Evolutionary conservation across 2,329 filamentous ascomycete species (phyloP), one percentile per base, ranked within the genome.

Genomic region (Xylariaceae sp.): DNA sequence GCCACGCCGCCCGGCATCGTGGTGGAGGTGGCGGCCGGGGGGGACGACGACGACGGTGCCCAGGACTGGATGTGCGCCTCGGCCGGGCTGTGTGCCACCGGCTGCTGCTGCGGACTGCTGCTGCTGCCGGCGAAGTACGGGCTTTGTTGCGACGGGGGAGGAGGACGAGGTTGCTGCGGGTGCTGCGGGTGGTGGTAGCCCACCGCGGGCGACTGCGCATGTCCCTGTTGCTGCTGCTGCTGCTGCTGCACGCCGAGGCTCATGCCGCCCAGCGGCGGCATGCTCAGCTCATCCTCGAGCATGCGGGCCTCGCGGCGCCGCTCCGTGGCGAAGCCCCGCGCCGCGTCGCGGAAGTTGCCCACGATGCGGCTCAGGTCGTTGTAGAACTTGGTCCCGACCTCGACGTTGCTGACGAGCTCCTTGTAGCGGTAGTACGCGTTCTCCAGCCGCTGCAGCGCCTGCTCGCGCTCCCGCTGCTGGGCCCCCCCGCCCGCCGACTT

Each of bases 401-500:
- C 90, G 3, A 95, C 70, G 53, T 96, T 94, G 44, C 77, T 85
- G 37, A 94, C 78, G 36, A 96, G 86, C 57, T 98, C 90, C 61
- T 94, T 94, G 66, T 96, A 96, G 61, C 90, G 93, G 59, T 88
- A 79, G 56, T 94, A 96, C 1, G 87, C 90, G 43, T 84, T 88
- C 57, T 96, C 90, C 8, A 98, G 67, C 41, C 75, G 78, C 59
- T 98, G 92, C 31, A 98, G 63, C 0, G 87, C 88, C 46, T 83
- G 75, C 56, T 96, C 90, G 11, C 92, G 77, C 52, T 94, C 88
- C 39, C 62, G 58, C 44, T 87, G 65, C 44, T 87, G 65, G 29
- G 72, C 72, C 12, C 66, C 64, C 21, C 68, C 68, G n/a, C 67
- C 83, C 3, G 80, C 77, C 24, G 69, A 72, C 33, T 80, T 75